Percentiles rank a stretch among this genome's conserved stretches.
phyloP scores from a whole-genome alignment of 306 rosid species.

The Lathyrus tuberosus region DNA sequence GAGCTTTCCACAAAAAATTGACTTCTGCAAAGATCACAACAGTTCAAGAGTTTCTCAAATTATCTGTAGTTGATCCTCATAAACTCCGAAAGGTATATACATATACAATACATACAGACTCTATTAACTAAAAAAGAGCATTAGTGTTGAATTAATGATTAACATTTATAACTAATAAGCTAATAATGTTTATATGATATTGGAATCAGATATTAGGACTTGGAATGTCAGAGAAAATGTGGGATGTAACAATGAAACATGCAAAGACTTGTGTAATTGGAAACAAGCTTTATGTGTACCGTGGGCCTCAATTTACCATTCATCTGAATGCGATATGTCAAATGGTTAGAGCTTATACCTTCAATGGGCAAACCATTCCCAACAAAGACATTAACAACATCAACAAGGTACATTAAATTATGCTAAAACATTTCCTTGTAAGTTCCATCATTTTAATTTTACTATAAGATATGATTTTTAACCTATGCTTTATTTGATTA shows the following conservation, averaged over 20 bases:
- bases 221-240: slow-evolving; percentile 86
- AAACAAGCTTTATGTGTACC: slow-evolving; percentile 51
- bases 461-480: slow-evolving; percentile 12
- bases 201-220: slow-evolving; percentile 60
- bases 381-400: slow-evolving; percentile 34
- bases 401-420: slow-evolving; percentile 52
- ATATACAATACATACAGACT: no score
- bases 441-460: neutral
- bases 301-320: slow-evolving; percentile 37
- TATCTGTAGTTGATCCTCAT: slow-evolving; percentile 50
- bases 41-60: slow-evolving; percentile 81
- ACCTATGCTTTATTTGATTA: slow-evolving; percentile 15
- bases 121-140: no score
- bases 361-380: slow-evolving; percentile 48
- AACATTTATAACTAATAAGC: neutral
- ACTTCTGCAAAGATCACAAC: slow-evolving; percentile 37
- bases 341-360: slow-evolving; percentile 53
- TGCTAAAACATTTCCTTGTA: neutral
- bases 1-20: slow-evolving; percentile 80
- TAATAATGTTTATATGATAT: neutral
- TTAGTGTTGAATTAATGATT: neutral
- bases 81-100: slow-evolving; percentile 57
- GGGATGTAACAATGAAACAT: slow-evolving; percentile 73
- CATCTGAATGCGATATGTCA: slow-evolving; percentile 64
- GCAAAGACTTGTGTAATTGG: slow-evolving; percentile 73